Base-by-base conservation (phyloP, 1,139 yeast species). In the Saccharomycopsis hybrid region DNA sequence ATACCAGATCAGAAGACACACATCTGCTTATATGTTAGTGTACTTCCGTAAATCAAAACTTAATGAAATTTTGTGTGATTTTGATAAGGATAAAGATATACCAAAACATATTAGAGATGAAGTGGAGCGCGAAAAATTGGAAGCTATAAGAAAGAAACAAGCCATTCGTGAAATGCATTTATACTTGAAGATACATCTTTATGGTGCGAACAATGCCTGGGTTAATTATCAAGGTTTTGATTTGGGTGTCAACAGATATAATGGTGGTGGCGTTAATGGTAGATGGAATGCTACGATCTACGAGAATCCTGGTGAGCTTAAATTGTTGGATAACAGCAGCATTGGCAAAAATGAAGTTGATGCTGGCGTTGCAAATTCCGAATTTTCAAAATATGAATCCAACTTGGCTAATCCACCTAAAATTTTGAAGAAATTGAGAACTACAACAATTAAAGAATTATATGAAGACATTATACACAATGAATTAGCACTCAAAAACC, bases 21-120 rank as follows among this genome's bases (percentile, higher is more conserved):
- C 97, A 0, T 87, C 95, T 47, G 98, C 98, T 2, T 92, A 92
- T 63, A 92, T 92, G 99, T 77, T 92, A 68, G 98, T 92, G 2
- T 92, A 92, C 63, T 78, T 90, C 56, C 77, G 95, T 49, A 82
- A 85, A 61, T 68, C 76, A 5, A 77, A 76, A 40, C 67, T 82
- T 45, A 72, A 72, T 2, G 75, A 74, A 7, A 74, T 90, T 24
- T 71, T 92, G 54, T 81, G 81, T 5, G 77, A 75, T 0, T 75
- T 74, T 8, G 52, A 50, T 33, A 69, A 72, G 25, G 83, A 80
- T 18, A 68, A 66, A 3, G 80, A 77, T 51, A 78, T 86, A 38
- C 97, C 97, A 3, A 60, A 64, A 2, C 86, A 85, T 61, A 80
- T 92, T 39, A 78, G 87, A 1, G 69, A 74, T 32, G 81, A 82